A percentile compares a stretch with the other conserved stretches of the same genome.
Evolutionary conservation across 2,329 filamentous ascomycete genomes (phyloP).

Genomic region (Penicillium sp.): DNA sequence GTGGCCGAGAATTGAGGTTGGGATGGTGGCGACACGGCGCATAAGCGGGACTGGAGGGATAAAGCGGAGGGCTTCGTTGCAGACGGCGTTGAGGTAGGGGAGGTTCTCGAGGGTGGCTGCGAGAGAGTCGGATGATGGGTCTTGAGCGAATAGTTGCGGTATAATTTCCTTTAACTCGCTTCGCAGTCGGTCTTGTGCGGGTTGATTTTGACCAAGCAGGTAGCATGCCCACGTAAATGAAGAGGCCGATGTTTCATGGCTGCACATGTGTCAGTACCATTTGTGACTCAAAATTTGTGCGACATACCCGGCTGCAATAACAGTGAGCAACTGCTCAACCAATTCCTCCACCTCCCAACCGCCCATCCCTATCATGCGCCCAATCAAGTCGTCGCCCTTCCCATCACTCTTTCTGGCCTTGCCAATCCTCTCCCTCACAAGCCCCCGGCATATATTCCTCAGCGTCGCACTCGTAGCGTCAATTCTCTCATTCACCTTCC

Average conservation of each 20-base stretch:
- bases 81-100: constrained; percentile 12
- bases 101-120: constrained; percentile 3
- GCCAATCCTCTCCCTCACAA: background rate
- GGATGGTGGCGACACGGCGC: background rate
- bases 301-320: constrained; percentile 2
- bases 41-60: constrained; percentile 1
- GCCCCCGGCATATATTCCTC: background rate
- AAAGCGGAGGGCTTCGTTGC: constrained; percentile 13
- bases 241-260: constrained; percentile 13
- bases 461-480: background rate
- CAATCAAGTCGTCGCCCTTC: background rate
- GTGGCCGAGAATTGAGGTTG: background rate
- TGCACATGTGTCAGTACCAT: background rate
- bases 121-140: background rate
- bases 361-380: background rate
- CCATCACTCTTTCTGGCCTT: background rate
- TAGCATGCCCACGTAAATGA: constrained; percentile 11
- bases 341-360: background rate
- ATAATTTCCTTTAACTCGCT: background rate
- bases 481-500: constrained; percentile 6
- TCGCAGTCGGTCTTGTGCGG: background rate
- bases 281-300: background rate
- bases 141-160: background rate
- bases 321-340: constrained; percentile 8
- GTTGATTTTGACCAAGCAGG: background rate